Conservation (phyloP, 371 early-diverging fungal genomes). For the Zancudomyces culisetae region DNA sequence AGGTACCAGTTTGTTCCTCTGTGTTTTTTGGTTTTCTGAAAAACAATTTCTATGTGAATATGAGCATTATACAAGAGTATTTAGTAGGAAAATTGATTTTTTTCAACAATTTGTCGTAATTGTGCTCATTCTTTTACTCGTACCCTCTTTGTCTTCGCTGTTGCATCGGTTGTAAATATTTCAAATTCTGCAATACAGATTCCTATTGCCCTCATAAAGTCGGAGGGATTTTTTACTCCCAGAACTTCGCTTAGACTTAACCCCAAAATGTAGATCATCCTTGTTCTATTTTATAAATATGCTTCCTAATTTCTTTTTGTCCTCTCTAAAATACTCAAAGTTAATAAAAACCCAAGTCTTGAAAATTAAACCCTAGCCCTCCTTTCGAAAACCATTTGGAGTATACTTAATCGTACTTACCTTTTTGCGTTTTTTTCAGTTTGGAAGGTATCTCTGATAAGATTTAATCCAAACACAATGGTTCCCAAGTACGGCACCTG, state of each 20-base stretch:
- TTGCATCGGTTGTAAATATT: slow-evolving; percentile 16
- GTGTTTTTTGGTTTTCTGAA: slow-evolving; percentile 1
- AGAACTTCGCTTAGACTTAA: slow-evolving; percentile 38
- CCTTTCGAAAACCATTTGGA: no score
- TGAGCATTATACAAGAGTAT: not conserved
- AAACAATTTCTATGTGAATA: not conserved
- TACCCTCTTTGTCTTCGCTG: slow-evolving; percentile 16
- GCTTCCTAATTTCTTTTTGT: no score
- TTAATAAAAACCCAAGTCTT: no score
- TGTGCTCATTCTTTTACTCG: not conserved
- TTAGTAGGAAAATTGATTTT: slow-evolving; percentile 3
- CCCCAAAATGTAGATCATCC: slow-evolving; percentile 38
- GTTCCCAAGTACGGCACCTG: not conserved
- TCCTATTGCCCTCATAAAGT: slow-evolving; percentile 38
- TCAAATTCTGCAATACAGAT: slow-evolving; percentile 35
- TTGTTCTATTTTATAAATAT: slow-evolving; percentile 12
- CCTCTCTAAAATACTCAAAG: no score
- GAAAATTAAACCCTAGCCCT: no score
- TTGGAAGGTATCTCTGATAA: slow-evolving; percentile 7
- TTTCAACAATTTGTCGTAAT: slow-evolving; percentile 5
- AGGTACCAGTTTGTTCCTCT: not conserved
- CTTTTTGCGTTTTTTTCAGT: slow-evolving; percentile 12
- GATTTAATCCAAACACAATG: slow-evolving; percentile 2
- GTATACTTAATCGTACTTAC: no score
- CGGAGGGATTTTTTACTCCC: slow-evolving; percentile 36